Evolutionary conservation across 1,284 basidiomycete genomes (phyloP), one percentile per base, ranked within the genome.

Genomic region (Naganishia sp.): DNA sequence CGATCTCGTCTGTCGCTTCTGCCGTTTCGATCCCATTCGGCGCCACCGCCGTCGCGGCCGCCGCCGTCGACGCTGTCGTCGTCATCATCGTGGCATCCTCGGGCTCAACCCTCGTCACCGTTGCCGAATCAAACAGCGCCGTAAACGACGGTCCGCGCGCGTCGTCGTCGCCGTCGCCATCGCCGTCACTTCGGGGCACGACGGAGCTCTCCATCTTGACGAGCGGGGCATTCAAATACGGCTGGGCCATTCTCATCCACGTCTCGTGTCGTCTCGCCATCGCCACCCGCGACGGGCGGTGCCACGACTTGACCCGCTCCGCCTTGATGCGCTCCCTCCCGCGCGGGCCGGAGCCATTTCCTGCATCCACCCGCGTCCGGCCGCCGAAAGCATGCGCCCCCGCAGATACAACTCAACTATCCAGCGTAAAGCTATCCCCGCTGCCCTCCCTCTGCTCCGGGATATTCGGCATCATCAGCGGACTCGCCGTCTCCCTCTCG

Each of bases 391-490:
- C 21, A 21, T 21, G 21, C 21, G 21, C 21, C 21, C 21, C 21
- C 21, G 21, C 21, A 21, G 21, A 21, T 21, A 21, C 36, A 39
- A 39, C 36, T 39, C 36, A 39, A 2, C 36, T 39, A 48, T 48
- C 45, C 45, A n/a, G 4, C 23, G n/a, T 18, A 48, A 48, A 23
- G 23, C 18, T 50, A 25, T 50, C 49, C 21, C 39, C 55, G 43
- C 55, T 57, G 0, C 55, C 55, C 25, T 57, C 55, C 23, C 55
- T n/a, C 6, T 25, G n/a, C 25, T 57, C 55, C 39, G 18, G 39
- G n/a, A 57, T 57, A 50, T 23, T 49, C 48, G 57, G 57, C 46
- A 60, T 13, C 46, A 60, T 60, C 44, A 39, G 21, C 25, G 57
- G 57, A 49, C 46, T 50, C 33, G 57, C 57, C 28, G 57, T 50